These are phyloP conservation scores for Dimargaris xerosporica DNA, from an alignment of 192 early-diverging fungal genomes.

Conservation along the genomic window DNA sequence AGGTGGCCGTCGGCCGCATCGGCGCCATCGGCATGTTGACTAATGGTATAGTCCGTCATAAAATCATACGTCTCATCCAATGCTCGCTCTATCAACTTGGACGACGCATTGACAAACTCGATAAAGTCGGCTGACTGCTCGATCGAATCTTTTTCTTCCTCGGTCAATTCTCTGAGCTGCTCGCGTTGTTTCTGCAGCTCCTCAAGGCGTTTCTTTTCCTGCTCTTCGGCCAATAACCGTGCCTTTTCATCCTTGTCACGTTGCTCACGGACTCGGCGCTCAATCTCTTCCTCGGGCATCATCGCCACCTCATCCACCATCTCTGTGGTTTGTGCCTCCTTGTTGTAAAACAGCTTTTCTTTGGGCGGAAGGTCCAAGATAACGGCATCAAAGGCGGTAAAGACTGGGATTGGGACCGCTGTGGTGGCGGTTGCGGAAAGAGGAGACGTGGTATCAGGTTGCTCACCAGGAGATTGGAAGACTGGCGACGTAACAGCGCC, in stretches of 20 bases:
- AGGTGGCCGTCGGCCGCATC: conserved; percentile 49
- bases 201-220: conserved; percentile 38
- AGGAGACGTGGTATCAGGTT: neutral
- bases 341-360: conserved; percentile 75
- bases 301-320: conserved; percentile 14
- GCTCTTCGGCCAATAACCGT: conserved; percentile 19
- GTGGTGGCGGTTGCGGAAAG: neutral
- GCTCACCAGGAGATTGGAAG: conserved; percentile 10
- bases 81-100: conserved; percentile 79
- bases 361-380: conserved; percentile 75
- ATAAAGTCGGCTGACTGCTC: conserved; percentile 57
- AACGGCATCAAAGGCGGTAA: conserved; percentile 56
- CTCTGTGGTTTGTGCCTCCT: conserved; percentile 66
- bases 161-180: conserved; percentile 51
- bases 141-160: conserved; percentile 71
- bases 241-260: conserved; percentile 26
- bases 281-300: conserved; percentile 26
- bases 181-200: conserved; percentile 43
- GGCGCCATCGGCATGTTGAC: conserved; percentile 36
- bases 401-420: conserved; percentile 32
- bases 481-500: conserved; percentile 15
- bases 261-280: conserved; percentile 25
- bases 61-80: conserved; percentile 80
- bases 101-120: conserved; percentile 74
- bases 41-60: conserved; percentile 84